Conservation (phyloP, 2,329 filamentous ascomycete species). For the Pestalotiopsis sp. region DNA sequence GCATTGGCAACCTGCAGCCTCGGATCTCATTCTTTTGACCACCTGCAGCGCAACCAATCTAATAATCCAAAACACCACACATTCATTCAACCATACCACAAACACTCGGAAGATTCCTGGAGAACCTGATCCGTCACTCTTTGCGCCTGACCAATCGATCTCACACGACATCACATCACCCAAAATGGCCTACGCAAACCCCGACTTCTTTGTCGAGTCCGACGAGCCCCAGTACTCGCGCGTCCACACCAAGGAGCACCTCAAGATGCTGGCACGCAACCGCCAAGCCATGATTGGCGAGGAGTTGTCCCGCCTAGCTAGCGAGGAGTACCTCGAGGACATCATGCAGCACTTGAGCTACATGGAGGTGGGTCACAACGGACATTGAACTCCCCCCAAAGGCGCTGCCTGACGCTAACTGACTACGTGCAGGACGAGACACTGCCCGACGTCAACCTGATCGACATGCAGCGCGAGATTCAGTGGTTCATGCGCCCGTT, state of each 20-base stretch:
- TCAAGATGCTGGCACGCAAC: conserved; percentile 77
- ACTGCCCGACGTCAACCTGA: conserved; percentile 92
- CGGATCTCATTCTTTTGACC: conserved; percentile 43
- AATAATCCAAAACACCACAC: conserved; percentile 24
- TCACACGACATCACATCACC: conserved; percentile 26
- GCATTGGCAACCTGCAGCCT: background rate
- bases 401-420: conserved; percentile 11
- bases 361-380: conserved; percentile 65
- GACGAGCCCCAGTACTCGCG: conserved; percentile 55
- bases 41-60: conserved; percentile 33
- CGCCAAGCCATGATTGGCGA: conserved; percentile 86
- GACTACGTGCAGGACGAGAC: conserved; percentile 66
- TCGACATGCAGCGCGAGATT: conserved; percentile 98
- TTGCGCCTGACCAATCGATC: conserved; percentile 29
- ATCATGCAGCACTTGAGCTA: conserved; percentile 91
- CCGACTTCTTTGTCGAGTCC: conserved; percentile 57
- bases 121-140: conserved; percentile 52
- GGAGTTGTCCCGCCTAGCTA: conserved; percentile 82
- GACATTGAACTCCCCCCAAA: conserved; percentile 42
- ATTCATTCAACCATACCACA: conserved; percentile 20
- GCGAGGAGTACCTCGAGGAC: conserved; percentile 92
- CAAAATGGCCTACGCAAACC: conserved; percentile 45
- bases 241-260: conserved; percentile 73
- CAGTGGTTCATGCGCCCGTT: conserved; percentile 99
- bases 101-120: conserved; percentile 49